Base-by-base conservation (phyloP, 306 rosid species). In the Amphicarpaea edgeworthii region DNA sequence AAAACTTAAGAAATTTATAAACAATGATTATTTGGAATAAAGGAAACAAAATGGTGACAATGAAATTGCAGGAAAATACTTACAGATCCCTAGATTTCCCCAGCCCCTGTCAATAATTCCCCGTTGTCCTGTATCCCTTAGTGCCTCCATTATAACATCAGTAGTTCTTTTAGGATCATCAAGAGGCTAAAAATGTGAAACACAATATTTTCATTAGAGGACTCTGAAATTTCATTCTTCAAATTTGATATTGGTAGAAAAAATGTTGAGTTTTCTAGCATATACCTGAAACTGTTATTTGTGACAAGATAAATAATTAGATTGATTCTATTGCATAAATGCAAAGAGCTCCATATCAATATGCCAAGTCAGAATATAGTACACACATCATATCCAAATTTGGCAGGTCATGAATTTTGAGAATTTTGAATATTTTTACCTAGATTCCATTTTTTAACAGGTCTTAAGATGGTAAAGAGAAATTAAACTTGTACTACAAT, bases 41-140 rank as follows among this genome's bases (percentile, higher is more conserved):
- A 34, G 50, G 71, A 58, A 54, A 51, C 24, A 65, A n/a, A 63
- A 53, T 37, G 16, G 14, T n/a, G n/a, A 70, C 32, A 37, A 58
- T 26, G 20, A 24, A 17, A 68, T 6, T 51, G 57, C 70, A 62
- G 82, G n/a, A 50, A 68, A 72, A 73, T n/a, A 82, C 94, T 85
- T 78, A 90, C 98, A 14, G 76, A 73, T 71, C 54, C 98, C 98
- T 1, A 93, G 91, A 82, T 85, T 86, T 47, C 98, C 98, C 94
- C 93, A 93, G 60, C 97, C 97, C 26, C 83, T 86, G 68, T 90
- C 98, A 59, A 90, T 82, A 61, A 90, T 90, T 83, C 94, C 98
- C 79, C 98, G 84, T 75, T 90, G 94, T 46, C 85, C 90, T 15
- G 94, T 90, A 62, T 85, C 86, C 82, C 86, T 86, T 68, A 90